A percentile compares a stretch with the other conserved stretches of the same genome.
Conservation (phyloP, 2,329 filamentous ascomycete genomes). For the Colletotrichum siamense region DNA sequence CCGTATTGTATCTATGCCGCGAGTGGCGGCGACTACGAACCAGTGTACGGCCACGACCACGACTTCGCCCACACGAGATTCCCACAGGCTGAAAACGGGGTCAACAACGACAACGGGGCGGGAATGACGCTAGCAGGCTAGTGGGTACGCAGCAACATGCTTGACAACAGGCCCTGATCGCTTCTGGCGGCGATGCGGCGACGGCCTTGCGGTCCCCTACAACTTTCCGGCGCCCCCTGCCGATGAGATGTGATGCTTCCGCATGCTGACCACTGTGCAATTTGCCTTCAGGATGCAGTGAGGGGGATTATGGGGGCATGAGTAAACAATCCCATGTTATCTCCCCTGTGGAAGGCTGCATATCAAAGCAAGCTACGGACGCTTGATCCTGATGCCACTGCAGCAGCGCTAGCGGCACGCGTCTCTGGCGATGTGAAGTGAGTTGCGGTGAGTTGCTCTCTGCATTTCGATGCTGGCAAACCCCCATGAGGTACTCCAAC, state of each 20-base stretch:
- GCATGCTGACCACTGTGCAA: background rate
- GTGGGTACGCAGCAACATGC: background rate
- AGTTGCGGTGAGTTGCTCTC: background rate
- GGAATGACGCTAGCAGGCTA: constrained; percentile 14
- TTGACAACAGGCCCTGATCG: constrained; percentile 10
- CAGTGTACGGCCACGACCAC: background rate
- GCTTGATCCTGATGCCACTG: background rate
- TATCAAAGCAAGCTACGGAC: background rate
- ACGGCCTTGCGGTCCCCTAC: constrained; percentile 13
- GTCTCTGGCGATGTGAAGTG: background rate
- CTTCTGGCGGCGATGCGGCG: constrained; percentile 4
- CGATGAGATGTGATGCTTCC: constrained; percentile 7
- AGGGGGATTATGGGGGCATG: background rate
- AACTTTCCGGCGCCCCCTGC: constrained; percentile 19
- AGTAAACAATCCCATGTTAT: constrained; percentile 7
- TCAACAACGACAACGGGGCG: constrained; percentile 11
- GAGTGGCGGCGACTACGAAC: background rate
- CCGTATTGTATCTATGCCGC: background rate
- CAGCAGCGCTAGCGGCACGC: background rate
- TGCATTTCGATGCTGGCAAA: background rate
- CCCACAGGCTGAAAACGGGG: constrained; percentile 8
- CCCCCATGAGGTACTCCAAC: background rate
- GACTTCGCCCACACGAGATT: constrained; percentile 12
- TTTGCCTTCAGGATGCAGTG: background rate
- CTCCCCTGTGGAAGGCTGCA: background rate